Evolutionary conservation across 257 asterid species (phyloP), one percentile per base, ranked within the genome.

Genomic region (Solanum appendiculatum): DNA sequence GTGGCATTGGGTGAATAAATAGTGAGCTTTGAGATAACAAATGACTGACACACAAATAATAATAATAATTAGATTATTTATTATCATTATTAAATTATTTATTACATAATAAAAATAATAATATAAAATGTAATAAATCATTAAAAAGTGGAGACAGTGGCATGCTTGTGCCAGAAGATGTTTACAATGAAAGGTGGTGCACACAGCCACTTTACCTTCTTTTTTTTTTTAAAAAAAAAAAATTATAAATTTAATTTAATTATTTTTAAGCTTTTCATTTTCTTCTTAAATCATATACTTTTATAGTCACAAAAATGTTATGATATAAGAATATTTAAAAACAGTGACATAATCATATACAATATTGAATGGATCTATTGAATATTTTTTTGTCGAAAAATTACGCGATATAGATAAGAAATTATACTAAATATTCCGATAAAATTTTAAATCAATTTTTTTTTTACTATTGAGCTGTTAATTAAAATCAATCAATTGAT

Each of bases 91-190:
- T 25, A 51, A 51, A 18, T 1, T 6, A 18, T 54, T 54, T 14
- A 25, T 42, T 13, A 7, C 15, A n/a, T 39, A 40, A 16, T 1
- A 34, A 11, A 9, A 72, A 9, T 20, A 72, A 20, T 18, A 33
- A 44, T 33, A 70, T 31, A 42, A 25, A 40, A 25, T 23, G 23
- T 80, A 42, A 15, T 25, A 66, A 77, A 77, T 23, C 7, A 42
- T 78, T 16, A 78, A 80, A 80, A 29, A 27, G 10, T 6, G 29
- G 85, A 80, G 66, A 29, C 66, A 46, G 11, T 16, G 85, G 27
- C 29, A 46, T 46, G 85, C 66, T 80, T 80, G 85, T 80, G 66
- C 85, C 29, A 80, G 84, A 78, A 44, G 64, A 27, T 80, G 85
- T 46, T 46, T 27, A 44, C 66, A 29, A 27, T 36, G 18, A 46